Conservation (phyloP, 1,139 yeast genomes). For the Hyphopichia wangnamkhiaoensis region DNA sequence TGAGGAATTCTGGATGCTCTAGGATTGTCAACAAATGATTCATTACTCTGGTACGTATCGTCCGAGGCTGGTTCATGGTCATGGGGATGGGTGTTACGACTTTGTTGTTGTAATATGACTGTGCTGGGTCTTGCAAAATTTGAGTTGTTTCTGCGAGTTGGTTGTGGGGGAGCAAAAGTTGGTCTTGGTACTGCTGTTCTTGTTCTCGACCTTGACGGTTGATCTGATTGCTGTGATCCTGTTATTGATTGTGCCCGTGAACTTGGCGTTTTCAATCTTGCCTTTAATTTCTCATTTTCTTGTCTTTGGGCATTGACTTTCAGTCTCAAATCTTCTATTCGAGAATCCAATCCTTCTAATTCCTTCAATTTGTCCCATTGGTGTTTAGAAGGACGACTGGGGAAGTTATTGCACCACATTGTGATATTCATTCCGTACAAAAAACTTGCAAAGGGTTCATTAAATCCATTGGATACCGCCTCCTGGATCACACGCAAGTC, state of each 20-base stretch:
- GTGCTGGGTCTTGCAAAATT: no score
- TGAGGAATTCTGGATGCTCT: conserved; percentile 16
- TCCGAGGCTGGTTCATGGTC: conserved; percentile 11
- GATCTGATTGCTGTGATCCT: conserved; percentile 1
- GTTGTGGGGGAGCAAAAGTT: no score
- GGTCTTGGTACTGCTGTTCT: no score
- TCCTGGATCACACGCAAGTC: conserved; percentile 52
- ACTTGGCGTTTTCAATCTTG: conserved; percentile 16
- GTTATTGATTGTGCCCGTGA: neutral
- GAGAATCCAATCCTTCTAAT: conserved; percentile 26
- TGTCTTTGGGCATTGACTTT: conserved; percentile 23
- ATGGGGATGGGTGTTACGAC: neutral
- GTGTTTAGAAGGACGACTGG: conserved; percentile 40
- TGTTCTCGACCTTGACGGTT: no score
- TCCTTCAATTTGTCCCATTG: conserved; percentile 34
- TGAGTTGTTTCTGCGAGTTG: no score
- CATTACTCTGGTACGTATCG: conserved; percentile 24
- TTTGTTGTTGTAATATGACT: no score
- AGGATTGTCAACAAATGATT: conserved; percentile 26
- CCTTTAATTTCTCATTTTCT: conserved; percentile 29
- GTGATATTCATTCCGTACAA: conserved; percentile 63
- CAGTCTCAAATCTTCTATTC: conserved; percentile 22
- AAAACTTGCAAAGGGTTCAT: conserved; percentile 64
- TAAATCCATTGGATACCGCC: conserved; percentile 50
- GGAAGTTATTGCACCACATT: conserved; percentile 67